Evolutionary conservation across 768 basidiomycete species (phyloP).

Genomic region (Tricholoma saponaceum): DNA sequence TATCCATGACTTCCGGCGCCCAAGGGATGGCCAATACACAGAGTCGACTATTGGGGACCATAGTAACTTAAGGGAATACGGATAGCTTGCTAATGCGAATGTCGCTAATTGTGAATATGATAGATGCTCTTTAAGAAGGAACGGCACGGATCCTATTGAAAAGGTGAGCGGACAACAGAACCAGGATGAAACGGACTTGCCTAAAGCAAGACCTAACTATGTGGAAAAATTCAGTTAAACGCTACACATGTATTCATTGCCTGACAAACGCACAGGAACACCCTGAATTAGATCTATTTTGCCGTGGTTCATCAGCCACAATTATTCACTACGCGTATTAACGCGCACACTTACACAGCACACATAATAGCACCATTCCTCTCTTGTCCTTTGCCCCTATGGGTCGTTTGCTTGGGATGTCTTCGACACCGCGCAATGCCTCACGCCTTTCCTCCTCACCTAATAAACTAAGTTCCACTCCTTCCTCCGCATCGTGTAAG

Average conservation of each 20-base stretch:
- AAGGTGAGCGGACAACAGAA: not conserved
- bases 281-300: slow-evolving; percentile 75
- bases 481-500: slow-evolving; percentile 41
- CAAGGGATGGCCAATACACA: slow-evolving; percentile 72
- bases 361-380: slow-evolving; percentile 79
- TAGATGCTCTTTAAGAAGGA: slow-evolving; percentile 90
- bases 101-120: slow-evolving; percentile 96
- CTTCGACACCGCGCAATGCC: slow-evolving; percentile 39
- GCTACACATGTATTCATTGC: slow-evolving; percentile 7
- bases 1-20: slow-evolving; percentile 98
- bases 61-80: slow-evolving; percentile 93
- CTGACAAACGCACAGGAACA: slow-evolving; percentile 66
- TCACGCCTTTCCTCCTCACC: slow-evolving; percentile 50
- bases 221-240: slow-evolving; percentile 4
- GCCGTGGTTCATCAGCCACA: slow-evolving; percentile 15
- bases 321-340: slow-evolving; percentile 86
- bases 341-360: slow-evolving; percentile 72
- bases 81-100: slow-evolving; percentile 90
- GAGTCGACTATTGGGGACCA: slow-evolving; percentile 99
- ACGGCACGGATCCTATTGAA: slow-evolving; percentile 83
- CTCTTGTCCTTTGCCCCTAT: slow-evolving; percentile 76
- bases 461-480: slow-evolving; percentile 59
- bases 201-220: slow-evolving; percentile 85
- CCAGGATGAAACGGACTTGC: slow-evolving; percentile 30
- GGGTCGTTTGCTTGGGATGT: slow-evolving; percentile 33